Evolutionary conservation across 2,329 filamentous ascomycete species (phyloP), one percentile per base, ranked within the genome.

Genomic region (Microsporum ferrugineum): DNA sequence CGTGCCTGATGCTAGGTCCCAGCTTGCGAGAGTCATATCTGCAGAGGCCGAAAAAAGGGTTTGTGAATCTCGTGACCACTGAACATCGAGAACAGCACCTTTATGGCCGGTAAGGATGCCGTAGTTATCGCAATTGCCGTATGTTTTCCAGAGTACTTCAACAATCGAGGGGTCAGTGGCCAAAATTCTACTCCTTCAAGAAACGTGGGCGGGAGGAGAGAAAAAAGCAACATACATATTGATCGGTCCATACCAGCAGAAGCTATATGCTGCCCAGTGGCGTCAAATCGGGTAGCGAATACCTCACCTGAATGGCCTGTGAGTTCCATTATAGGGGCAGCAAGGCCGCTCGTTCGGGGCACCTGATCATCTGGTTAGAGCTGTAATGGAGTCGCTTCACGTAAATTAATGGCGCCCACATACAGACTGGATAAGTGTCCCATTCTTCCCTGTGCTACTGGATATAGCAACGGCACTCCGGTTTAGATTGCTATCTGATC

Each of bases 11-110:
- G 94, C 92, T 47, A 95, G 77, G 70, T 99, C 92, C 92, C 92
- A 99, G 72, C 89, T 95, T 43, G 91, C 91, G 34, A 97, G 80
- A 66, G 91, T 89, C 83, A 86, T 91, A 72, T 99, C 94, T 66
- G 94, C 91, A 38, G 91, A 96, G 51, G 91, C 91, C 5, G 92
- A 94, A 71, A 92, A 97, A 58, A 99, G 75, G 47, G 92, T 87
- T 69, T 88, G 85, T 23, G 91, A 95, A 77, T 99, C 94, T 71
- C 94, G 87, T 33, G 94, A 96, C 94, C 94, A 99, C 71, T 96
- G 91, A 53, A 99, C 78, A 74, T 97, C 94, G 31, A 97, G 79
- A 57, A 99, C 79, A 1, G 94, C 94, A 66, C 90, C 90, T 71
- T 89, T 91, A 77, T 99, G 94, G 38, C 94, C 94, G 6, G 80